phyloP scores from a whole-genome alignment of 2,329 filamentous ascomycete species.

The Microcera coccophila region DNA sequence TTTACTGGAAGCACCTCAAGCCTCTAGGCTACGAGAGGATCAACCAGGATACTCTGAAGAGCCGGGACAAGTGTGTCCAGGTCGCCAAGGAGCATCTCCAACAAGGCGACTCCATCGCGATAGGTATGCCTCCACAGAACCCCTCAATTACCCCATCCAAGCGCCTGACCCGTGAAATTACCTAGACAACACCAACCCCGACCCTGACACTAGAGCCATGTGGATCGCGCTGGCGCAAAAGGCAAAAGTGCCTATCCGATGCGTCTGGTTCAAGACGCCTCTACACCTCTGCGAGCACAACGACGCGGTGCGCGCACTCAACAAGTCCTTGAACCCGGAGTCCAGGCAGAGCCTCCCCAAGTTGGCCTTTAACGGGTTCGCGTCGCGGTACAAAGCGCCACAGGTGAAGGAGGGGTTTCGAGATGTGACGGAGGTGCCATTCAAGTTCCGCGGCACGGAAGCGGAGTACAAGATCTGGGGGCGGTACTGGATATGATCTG shows the following conservation, averaged over 20 bases:
- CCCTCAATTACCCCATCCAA: conserved; percentile 11
- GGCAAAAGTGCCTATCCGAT: conserved; percentile 70
- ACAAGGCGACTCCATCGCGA: conserved; percentile 64
- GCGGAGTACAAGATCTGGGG: conserved; percentile 70
- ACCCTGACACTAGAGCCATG: conserved; percentile 68
- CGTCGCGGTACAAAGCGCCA: conserved; percentile 69
- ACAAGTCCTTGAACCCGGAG: conserved; percentile 75
- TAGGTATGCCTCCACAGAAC: conserved; percentile 57
- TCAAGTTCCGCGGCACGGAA: conserved; percentile 67
- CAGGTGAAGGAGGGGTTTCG: conserved; percentile 73
- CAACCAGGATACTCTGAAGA: conserved; percentile 87
- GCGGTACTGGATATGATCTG: conserved; percentile 66
- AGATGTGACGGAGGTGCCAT: conserved; percentile 72
- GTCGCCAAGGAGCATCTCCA: conserved; percentile 63
- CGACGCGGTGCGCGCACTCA: conserved; percentile 73
- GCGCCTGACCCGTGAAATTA: conserved; percentile 14
- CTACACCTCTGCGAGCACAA: conserved; percentile 77
- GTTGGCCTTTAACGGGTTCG: conserved; percentile 75
- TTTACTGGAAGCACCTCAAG: conserved; percentile 74
- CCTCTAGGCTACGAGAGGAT: conserved; percentile 77
- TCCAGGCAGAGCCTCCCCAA: conserved; percentile 67
- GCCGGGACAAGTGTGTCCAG: conserved; percentile 66
- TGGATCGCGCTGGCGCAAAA: conserved; percentile 75
- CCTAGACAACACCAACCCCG: conserved; percentile 92
- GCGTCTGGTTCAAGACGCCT: conserved; percentile 76